phyloP scores from a whole-genome alignment of 768 basidiomycete genomes.

The Calocybe cyanea region DNA sequence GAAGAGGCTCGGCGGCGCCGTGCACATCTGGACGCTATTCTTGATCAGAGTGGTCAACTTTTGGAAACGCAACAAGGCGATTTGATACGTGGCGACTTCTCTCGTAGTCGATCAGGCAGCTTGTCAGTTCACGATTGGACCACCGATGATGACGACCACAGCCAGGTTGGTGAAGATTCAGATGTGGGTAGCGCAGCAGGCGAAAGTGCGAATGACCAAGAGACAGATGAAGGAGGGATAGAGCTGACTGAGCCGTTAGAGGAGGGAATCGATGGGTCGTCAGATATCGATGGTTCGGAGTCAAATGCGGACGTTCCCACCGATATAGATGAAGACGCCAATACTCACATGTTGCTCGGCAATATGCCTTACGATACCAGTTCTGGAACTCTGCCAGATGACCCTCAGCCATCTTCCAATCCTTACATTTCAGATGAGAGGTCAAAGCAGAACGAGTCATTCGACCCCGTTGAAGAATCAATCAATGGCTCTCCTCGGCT shows the following conservation, averaged over 20 bases:
- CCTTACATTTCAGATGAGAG: conserved; percentile 2
- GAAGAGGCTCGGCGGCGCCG: conserved; percentile 80
- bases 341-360: conserved; percentile 17
- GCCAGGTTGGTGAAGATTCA: conserved; percentile 28
- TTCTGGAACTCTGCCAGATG: conserved; percentile 1
- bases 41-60: conserved; percentile 85
- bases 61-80: conserved; percentile 81
- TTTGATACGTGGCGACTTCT: conserved; percentile 47
- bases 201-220: conserved; percentile 26
- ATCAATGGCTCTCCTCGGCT: conserved; percentile 6
- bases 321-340: conserved; percentile 12
- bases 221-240: conserved; percentile 28
- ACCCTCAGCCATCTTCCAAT: neutral
- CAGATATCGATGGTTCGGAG: conserved; percentile 4
- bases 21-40: conserved; percentile 84
- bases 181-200: conserved; percentile 26
- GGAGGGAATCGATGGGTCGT: conserved; percentile 14
- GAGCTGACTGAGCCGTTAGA: neutral
- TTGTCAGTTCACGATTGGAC: conserved; percentile 34
- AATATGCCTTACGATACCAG: neutral
- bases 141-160: conserved; percentile 35
- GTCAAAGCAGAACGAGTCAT: conserved; percentile 2
- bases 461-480: conserved; percentile 3
- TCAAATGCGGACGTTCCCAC: neutral
- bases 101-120: conserved; percentile 57